Percentiles rank a stretch among this genome's conserved stretches.
Evolutionary conservation across 2,329 filamentous ascomycete genomes (phyloP).

Genomic region (Rhynchosporium agropyri): DNA sequence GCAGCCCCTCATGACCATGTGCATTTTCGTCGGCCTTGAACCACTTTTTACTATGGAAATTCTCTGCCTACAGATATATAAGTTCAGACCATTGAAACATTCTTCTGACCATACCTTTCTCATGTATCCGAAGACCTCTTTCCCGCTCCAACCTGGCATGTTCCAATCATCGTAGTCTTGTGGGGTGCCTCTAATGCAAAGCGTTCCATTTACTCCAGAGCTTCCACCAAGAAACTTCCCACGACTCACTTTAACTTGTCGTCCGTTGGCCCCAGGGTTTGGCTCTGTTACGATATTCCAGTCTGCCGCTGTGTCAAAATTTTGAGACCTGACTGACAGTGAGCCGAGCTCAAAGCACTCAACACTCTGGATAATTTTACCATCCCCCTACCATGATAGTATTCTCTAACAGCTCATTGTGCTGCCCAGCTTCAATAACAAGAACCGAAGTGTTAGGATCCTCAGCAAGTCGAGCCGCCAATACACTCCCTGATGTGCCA

Average conservation of each 20-base stretch:
- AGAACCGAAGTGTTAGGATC: constrained; percentile 51
- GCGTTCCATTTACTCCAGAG: constrained; percentile 53
- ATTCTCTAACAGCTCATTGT: constrained; percentile 51
- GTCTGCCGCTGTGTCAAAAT: constrained; percentile 52
- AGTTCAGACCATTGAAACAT: neutral
- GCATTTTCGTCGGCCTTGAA: constrained; percentile 51
- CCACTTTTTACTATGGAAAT: constrained; percentile 60
- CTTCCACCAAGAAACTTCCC: constrained; percentile 54
- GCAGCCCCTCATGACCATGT: constrained; percentile 55
- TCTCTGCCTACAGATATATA: constrained; percentile 49
- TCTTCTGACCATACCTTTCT: constrained; percentile 48
- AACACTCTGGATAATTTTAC: constrained; percentile 22
- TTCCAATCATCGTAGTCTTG: constrained; percentile 59
- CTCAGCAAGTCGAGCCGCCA: constrained; percentile 58
- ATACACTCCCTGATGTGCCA: constrained; percentile 52
- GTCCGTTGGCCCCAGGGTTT: constrained; percentile 45
- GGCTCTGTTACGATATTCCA: constrained; percentile 53
- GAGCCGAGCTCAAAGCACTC: neutral
- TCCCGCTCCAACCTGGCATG: constrained; percentile 57
- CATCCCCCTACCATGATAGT: constrained; percentile 55
- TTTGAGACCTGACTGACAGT: constrained; percentile 45
- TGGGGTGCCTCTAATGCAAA: constrained; percentile 52
- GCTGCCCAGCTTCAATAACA: constrained; percentile 52
- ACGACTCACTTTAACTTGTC: constrained; percentile 52
- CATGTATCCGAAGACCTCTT: constrained; percentile 60